These are phyloP conservation scores for Closterium sp. DNA, from an alignment of 139 green algal genomes.

Conservation along the genomic window DNA sequence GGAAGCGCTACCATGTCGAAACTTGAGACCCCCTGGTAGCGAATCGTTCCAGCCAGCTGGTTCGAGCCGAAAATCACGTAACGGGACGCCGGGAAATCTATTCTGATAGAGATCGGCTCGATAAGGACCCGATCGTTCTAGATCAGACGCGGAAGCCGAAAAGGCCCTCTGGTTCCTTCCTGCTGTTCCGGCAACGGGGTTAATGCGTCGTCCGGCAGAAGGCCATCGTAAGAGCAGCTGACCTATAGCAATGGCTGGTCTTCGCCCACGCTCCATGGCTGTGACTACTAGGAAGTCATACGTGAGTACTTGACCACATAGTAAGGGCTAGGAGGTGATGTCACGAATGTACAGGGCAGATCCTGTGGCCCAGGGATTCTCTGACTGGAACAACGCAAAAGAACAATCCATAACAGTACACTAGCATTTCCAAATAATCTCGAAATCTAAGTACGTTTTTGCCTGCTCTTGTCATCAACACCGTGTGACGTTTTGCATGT, in stretches of 20 bases:
- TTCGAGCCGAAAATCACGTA: neutral
- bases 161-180: neutral
- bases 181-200: neutral
- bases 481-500: too few species aligned
- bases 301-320: neutral
- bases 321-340: too few species aligned
- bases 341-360: neutral
- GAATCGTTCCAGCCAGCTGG: neutral
- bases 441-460: too few species aligned
- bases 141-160: neutral
- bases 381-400: too few species aligned
- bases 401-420: too few species aligned
- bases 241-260: neutral
- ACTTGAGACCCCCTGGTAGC: neutral
- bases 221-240: neutral
- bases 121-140: neutral
- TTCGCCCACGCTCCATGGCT: neutral
- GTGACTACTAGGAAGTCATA: neutral
- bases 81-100: neutral
- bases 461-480: too few species aligned
- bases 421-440: too few species aligned
- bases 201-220: neutral
- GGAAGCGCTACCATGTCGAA: neutral
- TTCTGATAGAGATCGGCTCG: neutral
- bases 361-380: too few species aligned